Evolutionary conservation across 108 stramenopile genomes (phyloP), one percentile per base, ranked within the genome.

Genomic region (Schizochytrium sp.): DNA sequence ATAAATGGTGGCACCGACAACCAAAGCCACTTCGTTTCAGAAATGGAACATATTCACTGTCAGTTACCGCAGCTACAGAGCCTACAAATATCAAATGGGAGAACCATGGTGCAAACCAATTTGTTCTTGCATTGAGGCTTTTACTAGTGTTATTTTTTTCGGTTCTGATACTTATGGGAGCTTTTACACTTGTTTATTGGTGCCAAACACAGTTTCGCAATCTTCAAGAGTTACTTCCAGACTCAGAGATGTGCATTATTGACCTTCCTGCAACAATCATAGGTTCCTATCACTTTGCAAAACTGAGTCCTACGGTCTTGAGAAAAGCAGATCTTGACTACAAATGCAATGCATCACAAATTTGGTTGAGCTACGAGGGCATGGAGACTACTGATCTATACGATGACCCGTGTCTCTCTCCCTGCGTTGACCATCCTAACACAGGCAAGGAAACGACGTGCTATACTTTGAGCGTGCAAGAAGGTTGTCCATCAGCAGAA

Each of bases 31-130:
- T 55, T 46, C 76, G 64, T 15, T 83, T 83, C 47, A 47, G 76
- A 13, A 83, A 83, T 38, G 64, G 64, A 55, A 83, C 49, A 53
- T 83, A 55, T 49, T n/a, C 76, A 2, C 8, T 83, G 10, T n/a
- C 10, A 17, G 76, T 83, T 10, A 49, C 13, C 10, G 28, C 53
- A 8, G 76, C 76, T n/a, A n/a, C 47, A 17, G 76, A 83, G 76
- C 76, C 76, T 1, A 83, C 76, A 0, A 83, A 83, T 28, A 83
- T 83, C 76, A 83, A 83, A 28, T 83, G 76, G 76, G 76, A 83
- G 28, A 83, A 42, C 55, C 53, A 55, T 0, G 47, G 53, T 12
- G 76, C 55, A 3, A 0, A 8, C 47, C 1, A 47, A 1, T 40
- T 55, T 28, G 47, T 38, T 5, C 5, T 53, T 13, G 5, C 50